Base-by-base conservation (phyloP, 106 monocot species). In the Dioscorea dumetorum region DNA sequence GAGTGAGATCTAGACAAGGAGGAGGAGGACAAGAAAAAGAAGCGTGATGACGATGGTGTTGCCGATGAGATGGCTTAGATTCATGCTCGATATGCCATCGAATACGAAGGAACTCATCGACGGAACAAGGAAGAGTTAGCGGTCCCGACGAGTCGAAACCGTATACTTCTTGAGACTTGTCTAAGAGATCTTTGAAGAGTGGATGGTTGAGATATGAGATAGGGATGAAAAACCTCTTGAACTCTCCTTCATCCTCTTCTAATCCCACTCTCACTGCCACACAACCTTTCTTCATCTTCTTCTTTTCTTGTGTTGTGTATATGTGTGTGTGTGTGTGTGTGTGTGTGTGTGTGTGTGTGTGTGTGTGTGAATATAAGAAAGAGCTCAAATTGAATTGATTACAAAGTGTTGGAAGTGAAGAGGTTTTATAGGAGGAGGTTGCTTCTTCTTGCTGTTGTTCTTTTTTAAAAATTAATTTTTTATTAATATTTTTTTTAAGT, bases 201-300 rank as follows among this genome's bases (percentile, higher is more conserved):
- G 76, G 77, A 22, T 84, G 84, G 24, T 73, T 69, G 33, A 84
- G 79, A 33, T 84, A 73, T 4, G 72, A 50, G 58, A 84, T 79
- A 15, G 84, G 84, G 41, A 84, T 76, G n/a, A 33, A 11, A 72
- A 84, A 76, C 65, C 70, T 60, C 54, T 59, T 24, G 61, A 65
- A 56, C 1, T 58, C 48, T 18, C 67, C 69, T 7, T 22, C 41
- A 23, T 60, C 71, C 5, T 14, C 63, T 16, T 68, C 75, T 4
- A 74, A 41, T 5, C 80, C 85, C 12, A 85, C 80, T 13, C 23
- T 21, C 24, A 84, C 84, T 13, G 69, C 68, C 23, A 84, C 2
- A 22, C 66, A 84, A 16, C 79, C 84, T 63, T 80, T 84, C 79
- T 84, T 84, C 33, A 69, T 73, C 72, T 83, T 83, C 33, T 9